Conservation (phyloP, 2,329 filamentous ascomycete species). For the Aspergillus ibericus region DNA sequence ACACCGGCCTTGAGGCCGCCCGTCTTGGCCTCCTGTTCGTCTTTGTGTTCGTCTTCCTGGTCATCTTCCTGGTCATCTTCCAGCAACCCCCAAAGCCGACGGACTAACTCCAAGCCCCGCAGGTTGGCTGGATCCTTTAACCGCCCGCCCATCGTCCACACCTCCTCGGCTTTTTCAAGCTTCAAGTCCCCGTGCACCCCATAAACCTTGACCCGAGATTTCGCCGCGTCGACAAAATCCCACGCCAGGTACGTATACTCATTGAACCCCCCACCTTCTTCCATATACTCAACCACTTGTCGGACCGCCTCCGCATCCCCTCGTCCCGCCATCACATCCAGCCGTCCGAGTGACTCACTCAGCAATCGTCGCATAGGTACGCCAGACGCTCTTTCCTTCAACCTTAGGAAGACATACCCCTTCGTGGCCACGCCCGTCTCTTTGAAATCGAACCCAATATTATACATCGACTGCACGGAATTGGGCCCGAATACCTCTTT, state of each 20-base stretch:
- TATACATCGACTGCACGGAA: not conserved
- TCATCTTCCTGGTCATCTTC: not conserved
- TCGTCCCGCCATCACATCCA: not conserved
- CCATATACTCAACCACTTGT: not conserved
- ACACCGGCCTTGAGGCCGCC: not conserved
- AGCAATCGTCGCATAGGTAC: not conserved
- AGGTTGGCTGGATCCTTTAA: not conserved
- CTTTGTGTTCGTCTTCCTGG: not conserved
- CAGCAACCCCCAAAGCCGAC: constrained; percentile 1
- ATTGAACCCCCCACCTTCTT: not conserved
- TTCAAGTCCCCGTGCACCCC: not conserved
- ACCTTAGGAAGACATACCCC: not conserved
- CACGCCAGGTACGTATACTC: constrained; percentile 3
- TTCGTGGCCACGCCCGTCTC: not conserved
- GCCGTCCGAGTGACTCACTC: not conserved
- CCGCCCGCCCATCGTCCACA: constrained; percentile 1
- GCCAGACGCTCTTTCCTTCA: not conserved
- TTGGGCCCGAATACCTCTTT: not conserved
- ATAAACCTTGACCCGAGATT: not conserved
- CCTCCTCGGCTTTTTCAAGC: not conserved
- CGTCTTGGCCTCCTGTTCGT: not conserved
- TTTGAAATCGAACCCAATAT: not conserved
- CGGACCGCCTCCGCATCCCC: not conserved
- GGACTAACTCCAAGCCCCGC: not conserved
- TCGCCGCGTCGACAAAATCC: not conserved